Evolutionary conservation across 495 filamentous ascomycete genomes (phyloP).

Genomic region (Cladorrhinum samala): DNA sequence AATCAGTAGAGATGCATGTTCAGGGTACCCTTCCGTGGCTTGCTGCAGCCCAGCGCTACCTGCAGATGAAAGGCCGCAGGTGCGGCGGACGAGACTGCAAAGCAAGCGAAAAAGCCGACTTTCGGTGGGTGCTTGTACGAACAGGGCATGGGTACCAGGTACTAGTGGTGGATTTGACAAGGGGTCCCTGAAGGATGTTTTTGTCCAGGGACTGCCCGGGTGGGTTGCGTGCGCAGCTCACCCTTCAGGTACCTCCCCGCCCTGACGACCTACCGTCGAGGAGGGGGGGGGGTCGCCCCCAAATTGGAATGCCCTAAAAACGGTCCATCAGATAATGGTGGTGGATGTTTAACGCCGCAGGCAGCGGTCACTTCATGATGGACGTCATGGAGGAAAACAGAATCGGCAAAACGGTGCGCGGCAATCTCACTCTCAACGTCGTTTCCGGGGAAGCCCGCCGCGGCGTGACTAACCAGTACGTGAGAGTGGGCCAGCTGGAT

Average conservation of each 20-base stretch:
- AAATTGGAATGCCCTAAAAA: not conserved
- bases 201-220: too few relatives aligned
- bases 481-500: not conserved
- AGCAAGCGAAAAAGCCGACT: not conserved
- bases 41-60: not conserved
- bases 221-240: not conserved
- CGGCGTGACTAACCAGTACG: constrained; percentile 15
- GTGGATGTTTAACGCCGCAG: constrained; percentile 1
- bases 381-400: not conserved
- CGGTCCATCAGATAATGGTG: not conserved
- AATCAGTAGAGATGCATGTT: constrained; percentile 1
- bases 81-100: not conserved
- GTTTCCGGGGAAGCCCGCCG: constrained; percentile 11
- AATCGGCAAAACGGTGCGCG: constrained; percentile 6
- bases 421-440: constrained; percentile 8
- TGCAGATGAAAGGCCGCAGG: not conserved
- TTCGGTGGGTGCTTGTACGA: constrained; percentile 2
- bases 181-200: not conserved
- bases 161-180: constrained; percentile 1
- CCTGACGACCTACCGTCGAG: too few relatives aligned
- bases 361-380: too few relatives aligned
- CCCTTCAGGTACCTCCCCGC: not conserved
- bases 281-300: too few relatives aligned
- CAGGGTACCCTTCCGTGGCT: too few relatives aligned
- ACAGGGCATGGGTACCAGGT: not conserved